phyloP scores from a whole-genome alignment of 768 basidiomycete species.

The Rhizopogon rudus region DNA sequence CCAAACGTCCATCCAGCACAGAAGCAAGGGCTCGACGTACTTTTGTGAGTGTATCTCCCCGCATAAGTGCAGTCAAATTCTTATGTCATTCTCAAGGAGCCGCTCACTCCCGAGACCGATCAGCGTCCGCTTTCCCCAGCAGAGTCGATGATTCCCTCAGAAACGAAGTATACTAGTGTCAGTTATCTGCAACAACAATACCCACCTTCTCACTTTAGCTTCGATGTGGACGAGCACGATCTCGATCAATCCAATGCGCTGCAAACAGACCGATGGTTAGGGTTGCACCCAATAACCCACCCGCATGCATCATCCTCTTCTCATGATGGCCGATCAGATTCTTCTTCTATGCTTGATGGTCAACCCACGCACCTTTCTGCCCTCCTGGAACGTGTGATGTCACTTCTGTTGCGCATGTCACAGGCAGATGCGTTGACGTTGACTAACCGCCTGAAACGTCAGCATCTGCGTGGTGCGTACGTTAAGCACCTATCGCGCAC shows the following conservation, averaged over 20 bases:
- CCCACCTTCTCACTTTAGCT: constrained; percentile 22
- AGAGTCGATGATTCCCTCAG: constrained; percentile 26
- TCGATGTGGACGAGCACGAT: constrained; percentile 43
- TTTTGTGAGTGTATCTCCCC: constrained; percentile 26
- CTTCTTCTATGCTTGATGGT: constrained; percentile 63
- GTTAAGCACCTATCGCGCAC: constrained; percentile 80
- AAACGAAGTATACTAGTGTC: constrained; percentile 21
- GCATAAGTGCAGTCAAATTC: too few species aligned
- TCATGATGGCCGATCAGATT: constrained; percentile 65
- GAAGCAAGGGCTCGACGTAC: constrained; percentile 26
- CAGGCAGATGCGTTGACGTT: constrained; percentile 84
- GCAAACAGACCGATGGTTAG: constrained; percentile 54
- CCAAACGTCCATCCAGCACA: constrained; percentile 29
- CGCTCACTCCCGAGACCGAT: constrained; percentile 41
- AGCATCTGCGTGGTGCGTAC: constrained; percentile 82
- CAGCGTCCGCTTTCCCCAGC: constrained; percentile 38
- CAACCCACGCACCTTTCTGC: constrained; percentile 42
- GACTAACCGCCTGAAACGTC: constrained; percentile 86
- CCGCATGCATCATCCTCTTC: constrained; percentile 39
- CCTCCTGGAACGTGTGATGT: constrained; percentile 58
- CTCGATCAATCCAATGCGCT: constrained; percentile 51
- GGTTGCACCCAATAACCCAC: constrained; percentile 27
- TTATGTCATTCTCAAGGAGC: constrained; percentile 26
- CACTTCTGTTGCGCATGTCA: constrained; percentile 58
- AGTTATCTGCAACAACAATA: constrained; percentile 20